These are phyloP conservation scores for Suillus decipiens DNA, from an alignment of 768 basidiomycete species.

Conservation along the genomic window DNA sequence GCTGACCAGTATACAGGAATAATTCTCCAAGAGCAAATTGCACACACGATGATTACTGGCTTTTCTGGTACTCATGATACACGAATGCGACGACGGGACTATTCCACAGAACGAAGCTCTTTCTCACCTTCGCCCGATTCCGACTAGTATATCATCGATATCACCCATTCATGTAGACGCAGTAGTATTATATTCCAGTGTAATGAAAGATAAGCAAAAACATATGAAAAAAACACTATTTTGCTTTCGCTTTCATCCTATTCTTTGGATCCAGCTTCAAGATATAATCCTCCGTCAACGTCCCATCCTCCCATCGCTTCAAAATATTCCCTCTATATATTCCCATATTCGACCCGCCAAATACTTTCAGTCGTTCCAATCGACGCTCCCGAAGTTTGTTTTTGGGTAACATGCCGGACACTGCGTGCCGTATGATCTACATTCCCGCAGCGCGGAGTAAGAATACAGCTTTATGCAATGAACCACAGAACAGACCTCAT, in stretches of 20 bases:
- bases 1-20: constrained; percentile 46
- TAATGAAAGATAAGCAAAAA: constrained; percentile 8
- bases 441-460: constrained; percentile 2
- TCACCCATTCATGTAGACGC: neutral
- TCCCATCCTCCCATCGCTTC: constrained; percentile 84
- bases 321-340: constrained; percentile 76
- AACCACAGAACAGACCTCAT: constrained; percentile 58
- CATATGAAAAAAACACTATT: constrained; percentile 16
- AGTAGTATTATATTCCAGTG: constrained; percentile 7
- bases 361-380: constrained; percentile 86
- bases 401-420: constrained; percentile 98
- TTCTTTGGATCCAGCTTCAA: constrained; percentile 27
- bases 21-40: constrained; percentile 67
- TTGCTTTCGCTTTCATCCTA: constrained; percentile 17
- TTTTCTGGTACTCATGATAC: neutral
- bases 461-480: neutral
- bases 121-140: neutral
- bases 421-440: constrained; percentile 93
- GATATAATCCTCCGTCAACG: constrained; percentile 46
- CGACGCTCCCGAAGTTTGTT: constrained; percentile 92
- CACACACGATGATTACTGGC: constrained; percentile 24
- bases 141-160: neutral
- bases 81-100: neutral
- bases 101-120: constrained; percentile 7
- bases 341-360: constrained; percentile 77